Evolutionary conservation across 2,329 filamentous ascomycete species (phyloP).

Genomic region (Neurospora crassa): DNA sequence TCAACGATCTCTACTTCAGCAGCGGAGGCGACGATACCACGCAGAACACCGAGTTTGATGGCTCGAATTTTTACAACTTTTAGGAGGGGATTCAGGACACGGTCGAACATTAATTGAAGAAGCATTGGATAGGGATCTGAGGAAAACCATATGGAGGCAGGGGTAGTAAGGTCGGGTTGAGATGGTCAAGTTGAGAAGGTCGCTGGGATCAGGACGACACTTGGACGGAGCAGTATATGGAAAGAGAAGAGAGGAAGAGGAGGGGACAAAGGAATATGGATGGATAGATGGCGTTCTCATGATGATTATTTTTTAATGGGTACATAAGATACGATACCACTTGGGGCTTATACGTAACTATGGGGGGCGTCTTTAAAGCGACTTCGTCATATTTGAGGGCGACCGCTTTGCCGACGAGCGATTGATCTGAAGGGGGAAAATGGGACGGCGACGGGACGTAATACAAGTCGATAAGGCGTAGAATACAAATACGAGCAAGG

Average conservation of each 20-base stretch:
- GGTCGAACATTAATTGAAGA: neutral
- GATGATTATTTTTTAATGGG: neutral
- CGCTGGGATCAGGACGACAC: neutral
- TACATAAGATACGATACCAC: neutral
- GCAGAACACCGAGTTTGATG: constrained; percentile 32
- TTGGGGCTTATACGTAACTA: neutral
- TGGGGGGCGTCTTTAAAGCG: neutral
- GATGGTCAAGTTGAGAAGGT: neutral
- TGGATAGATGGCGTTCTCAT: neutral
- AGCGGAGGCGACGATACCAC: constrained; percentile 33
- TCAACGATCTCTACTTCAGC: constrained; percentile 41
- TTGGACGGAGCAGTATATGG: neutral
- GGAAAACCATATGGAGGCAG: neutral
- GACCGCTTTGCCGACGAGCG: no score
- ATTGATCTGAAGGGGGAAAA: neutral
- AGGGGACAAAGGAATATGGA: neutral
- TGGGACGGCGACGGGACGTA: neutral
- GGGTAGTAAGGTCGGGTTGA: neutral
- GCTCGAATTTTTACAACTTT: constrained; percentile 33
- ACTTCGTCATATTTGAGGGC: no score
- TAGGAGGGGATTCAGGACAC: neutral
- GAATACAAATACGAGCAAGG: neutral
- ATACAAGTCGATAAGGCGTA: neutral
- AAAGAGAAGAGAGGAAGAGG: neutral
- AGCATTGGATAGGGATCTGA: neutral